A percentile compares a stretch with the other conserved stretches of the same genome.
Evolutionary conservation across 352 stramenopile genomes (phyloP).

Genomic region (Phytophthora uliginosa): DNA sequence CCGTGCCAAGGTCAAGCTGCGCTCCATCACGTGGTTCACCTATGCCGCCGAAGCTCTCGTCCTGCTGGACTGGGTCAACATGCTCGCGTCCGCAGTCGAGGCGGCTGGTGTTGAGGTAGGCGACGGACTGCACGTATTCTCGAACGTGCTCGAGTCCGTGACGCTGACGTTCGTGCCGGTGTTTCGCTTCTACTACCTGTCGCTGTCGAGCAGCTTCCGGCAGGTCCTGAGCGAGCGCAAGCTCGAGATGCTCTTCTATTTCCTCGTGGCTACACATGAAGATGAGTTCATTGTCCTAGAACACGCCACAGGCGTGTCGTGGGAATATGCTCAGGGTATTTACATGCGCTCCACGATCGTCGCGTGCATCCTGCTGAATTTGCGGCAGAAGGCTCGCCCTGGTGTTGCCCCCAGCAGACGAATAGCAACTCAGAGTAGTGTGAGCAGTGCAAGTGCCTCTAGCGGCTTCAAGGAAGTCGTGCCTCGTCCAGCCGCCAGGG

Average conservation of each 20-base stretch:
- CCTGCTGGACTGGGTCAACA: constrained; percentile 11
- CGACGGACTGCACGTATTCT: constrained; percentile 14
- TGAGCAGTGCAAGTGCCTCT: too few relatives aligned
- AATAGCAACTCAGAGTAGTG: too few relatives aligned
- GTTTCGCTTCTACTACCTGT: constrained; percentile 36
- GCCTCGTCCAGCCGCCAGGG: too few relatives aligned
- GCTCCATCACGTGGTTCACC: constrained; percentile 22
- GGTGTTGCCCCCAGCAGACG: too few relatives aligned
- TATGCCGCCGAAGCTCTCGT: constrained; percentile 24
- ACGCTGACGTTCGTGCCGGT: constrained; percentile 23
- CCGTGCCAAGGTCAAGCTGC: constrained; percentile 30
- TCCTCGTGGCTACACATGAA: constrained; percentile 28
- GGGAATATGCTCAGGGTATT: constrained; percentile 25
- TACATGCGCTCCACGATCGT: constrained; percentile 18
- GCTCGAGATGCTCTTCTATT: constrained; percentile 26
- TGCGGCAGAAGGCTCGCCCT: neutral
- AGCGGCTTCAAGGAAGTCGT: too few relatives aligned
- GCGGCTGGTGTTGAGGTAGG: neutral
- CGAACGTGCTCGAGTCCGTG: constrained; percentile 24
- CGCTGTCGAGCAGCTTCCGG: constrained; percentile 11
- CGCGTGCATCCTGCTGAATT: neutral
- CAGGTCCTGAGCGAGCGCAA: constrained; percentile 15
- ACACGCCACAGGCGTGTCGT: constrained; percentile 18
- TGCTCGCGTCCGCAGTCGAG: neutral
- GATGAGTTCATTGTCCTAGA: constrained; percentile 3